These are phyloP conservation scores for Epichloe bromicola DNA, from an alignment of 2,329 filamentous ascomycete species.

Conservation along the genomic window DNA sequence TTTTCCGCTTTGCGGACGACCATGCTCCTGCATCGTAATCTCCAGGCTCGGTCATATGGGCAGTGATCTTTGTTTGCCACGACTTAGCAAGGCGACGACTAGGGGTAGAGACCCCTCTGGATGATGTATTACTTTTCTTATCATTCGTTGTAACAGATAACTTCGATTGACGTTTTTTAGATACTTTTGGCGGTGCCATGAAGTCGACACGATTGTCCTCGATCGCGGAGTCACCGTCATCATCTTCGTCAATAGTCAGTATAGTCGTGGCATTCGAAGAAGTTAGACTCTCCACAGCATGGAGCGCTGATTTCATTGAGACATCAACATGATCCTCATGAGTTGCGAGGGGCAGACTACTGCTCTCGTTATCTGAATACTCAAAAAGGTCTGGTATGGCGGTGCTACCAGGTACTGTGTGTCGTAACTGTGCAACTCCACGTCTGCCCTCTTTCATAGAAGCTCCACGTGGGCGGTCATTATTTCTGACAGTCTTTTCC, in stretches of 20 bases:
- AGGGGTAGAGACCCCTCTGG: slow-evolving; percentile 6
- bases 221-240: slow-evolving; percentile 26
- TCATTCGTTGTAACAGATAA: slow-evolving; percentile 13
- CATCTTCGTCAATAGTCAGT: slow-evolving; percentile 9
- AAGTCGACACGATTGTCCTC: slow-evolving; percentile 40
- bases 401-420: slow-evolving; percentile 16
- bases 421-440: slow-evolving; percentile 36
- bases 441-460: slow-evolving; percentile 28
- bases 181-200: slow-evolving; percentile 31
- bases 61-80: slow-evolving; percentile 22
- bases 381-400: slow-evolving; percentile 28
- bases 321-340: neutral
- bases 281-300: neutral
- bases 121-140: slow-evolving; percentile 13
- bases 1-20: neutral
- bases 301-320: neutral
- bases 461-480: slow-evolving; percentile 17
- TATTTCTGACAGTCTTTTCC: slow-evolving; percentile 16
- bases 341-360: neutral
- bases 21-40: neutral
- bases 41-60: slow-evolving; percentile 11
- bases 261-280: neutral
- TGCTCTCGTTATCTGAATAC: slow-evolving; percentile 20
- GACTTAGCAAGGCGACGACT: slow-evolving; percentile 10
- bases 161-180: slow-evolving; percentile 27